Conservation (phyloP, 805 yeast species). For the Cyberlindnera mrakii region DNA sequence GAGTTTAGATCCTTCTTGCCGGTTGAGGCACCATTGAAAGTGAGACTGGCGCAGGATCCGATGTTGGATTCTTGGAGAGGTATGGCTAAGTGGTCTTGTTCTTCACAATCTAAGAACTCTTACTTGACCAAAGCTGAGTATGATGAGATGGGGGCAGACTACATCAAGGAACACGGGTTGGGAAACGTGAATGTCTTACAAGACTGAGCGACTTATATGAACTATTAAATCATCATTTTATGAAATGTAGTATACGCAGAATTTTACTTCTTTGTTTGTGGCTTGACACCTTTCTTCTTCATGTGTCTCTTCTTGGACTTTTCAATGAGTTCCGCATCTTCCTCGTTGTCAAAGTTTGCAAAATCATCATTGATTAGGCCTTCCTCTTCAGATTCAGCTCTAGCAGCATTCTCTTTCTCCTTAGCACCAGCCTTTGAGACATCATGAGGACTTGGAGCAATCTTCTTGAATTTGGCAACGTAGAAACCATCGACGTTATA, state of each 20-base stretch:
- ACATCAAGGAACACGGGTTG: conserved; percentile 76
- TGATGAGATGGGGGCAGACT: conserved; percentile 85
- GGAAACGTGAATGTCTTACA: conserved; percentile 43
- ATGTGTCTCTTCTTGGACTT: conserved; percentile 59
- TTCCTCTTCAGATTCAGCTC: conserved; percentile 72
- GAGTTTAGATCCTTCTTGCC: conserved; percentile 77
- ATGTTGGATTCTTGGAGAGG: conserved; percentile 88
- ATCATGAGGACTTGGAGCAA: conserved; percentile 80
- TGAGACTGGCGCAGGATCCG: conserved; percentile 64
- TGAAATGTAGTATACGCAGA: background rate
- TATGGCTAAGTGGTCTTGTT: conserved; percentile 72
- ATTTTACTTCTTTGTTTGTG: conserved; percentile 32
- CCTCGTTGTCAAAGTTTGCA: conserved; percentile 71
- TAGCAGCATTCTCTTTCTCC: conserved; percentile 77
- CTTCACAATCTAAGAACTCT: conserved; percentile 37
- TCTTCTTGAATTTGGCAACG: conserved; percentile 94
- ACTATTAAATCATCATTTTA: conserved; percentile 2
- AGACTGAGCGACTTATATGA: conserved; percentile 1
- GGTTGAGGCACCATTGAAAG: conserved; percentile 49
- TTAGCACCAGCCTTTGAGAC: conserved; percentile 80
- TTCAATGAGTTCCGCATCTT: conserved; percentile 66
- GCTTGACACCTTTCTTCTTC: conserved; percentile 70
- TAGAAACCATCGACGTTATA: conserved; percentile 98
- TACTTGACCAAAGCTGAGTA: conserved; percentile 68
- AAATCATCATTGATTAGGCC: conserved; percentile 83